Evolutionary conservation across 2,329 filamentous ascomycete species (phyloP).

Genomic region (Sordariomycetes sp.): DNA sequence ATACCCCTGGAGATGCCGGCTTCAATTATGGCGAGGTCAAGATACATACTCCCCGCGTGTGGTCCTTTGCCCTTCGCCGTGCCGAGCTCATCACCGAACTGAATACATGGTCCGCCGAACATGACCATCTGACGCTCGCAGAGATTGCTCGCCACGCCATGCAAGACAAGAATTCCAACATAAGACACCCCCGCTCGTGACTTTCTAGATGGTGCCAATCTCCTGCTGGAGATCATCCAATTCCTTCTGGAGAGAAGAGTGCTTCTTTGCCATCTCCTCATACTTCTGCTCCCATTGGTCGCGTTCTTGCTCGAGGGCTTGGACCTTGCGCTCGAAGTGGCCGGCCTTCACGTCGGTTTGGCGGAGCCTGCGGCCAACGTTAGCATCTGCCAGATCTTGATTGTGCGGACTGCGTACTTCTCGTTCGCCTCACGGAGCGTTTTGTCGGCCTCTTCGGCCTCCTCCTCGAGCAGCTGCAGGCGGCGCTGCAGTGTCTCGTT

Average conservation of each 20-base stretch:
- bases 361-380: slow-evolving; percentile 60
- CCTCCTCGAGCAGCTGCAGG: slow-evolving; percentile 93
- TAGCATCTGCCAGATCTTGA: slow-evolving; percentile 6
- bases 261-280: slow-evolving; percentile 94
- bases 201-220: slow-evolving; percentile 93
- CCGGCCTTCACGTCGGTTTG: slow-evolving; percentile 99
- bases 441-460: slow-evolving; percentile 94
- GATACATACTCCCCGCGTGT: slow-evolving; percentile 13
- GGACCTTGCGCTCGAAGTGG: slow-evolving; percentile 98
- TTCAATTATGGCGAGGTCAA: slow-evolving; percentile 18
- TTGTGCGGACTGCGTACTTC: slow-evolving; percentile 60
- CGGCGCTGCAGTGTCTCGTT: slow-evolving; percentile 88
- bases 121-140: slow-evolving; percentile 1
- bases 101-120: too few species aligned
- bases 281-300: slow-evolving; percentile 97
- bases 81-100: neutral
- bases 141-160: slow-evolving; percentile 5
- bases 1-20: slow-evolving; percentile 20
- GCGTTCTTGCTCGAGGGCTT: slow-evolving; percentile 84
- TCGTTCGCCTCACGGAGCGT: slow-evolving; percentile 95
- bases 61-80: neutral
- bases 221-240: slow-evolving; percentile 83
- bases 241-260: slow-evolving; percentile 75
- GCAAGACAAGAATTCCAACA: slow-evolving; percentile 5
- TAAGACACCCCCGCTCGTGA: too few species aligned